A percentile compares a stretch with the other conserved stretches of the same genome.
Conservation (phyloP, 345 rosid genomes). For the Murraya paniculata region DNA sequence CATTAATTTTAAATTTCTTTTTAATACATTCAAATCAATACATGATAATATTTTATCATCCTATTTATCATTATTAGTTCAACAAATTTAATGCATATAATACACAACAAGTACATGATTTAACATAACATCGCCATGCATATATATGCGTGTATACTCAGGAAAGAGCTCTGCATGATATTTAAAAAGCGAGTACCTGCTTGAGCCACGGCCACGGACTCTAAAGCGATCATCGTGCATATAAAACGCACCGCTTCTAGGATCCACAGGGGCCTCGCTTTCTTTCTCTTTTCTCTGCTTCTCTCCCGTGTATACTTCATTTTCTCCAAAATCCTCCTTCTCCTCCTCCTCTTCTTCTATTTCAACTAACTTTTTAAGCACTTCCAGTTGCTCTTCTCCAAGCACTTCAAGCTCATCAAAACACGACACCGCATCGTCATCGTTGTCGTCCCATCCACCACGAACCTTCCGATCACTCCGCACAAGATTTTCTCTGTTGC, state of each 20-base stretch:
- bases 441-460: conserved; percentile 11
- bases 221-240: conserved; percentile 30
- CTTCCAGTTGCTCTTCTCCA: background rate
- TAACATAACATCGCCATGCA: background rate
- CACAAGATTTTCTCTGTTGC: background rate
- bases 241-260: conserved; percentile 18
- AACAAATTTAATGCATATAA: background rate
- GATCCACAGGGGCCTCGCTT: conserved; percentile 8
- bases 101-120: background rate
- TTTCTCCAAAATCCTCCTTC: background rate
- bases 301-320: background rate
- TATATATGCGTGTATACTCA: background rate
- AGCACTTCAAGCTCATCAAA: background rate
- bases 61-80: background rate
- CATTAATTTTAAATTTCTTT: background rate
- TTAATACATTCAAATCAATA: background rate
- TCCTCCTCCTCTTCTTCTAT: background rate
- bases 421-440: background rate
- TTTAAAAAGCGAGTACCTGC: background rate
- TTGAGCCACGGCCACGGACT: conserved; percentile 1
- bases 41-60: background rate
- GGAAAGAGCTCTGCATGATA: background rate
- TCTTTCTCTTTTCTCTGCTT: conserved; percentile 8
- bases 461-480: background rate
- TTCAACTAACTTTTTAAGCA: background rate